Evolutionary conservation across 495 filamentous ascomycete species (phyloP), one percentile per base, ranked within the genome.

Genomic region (Trypethelium eluteriae): DNA sequence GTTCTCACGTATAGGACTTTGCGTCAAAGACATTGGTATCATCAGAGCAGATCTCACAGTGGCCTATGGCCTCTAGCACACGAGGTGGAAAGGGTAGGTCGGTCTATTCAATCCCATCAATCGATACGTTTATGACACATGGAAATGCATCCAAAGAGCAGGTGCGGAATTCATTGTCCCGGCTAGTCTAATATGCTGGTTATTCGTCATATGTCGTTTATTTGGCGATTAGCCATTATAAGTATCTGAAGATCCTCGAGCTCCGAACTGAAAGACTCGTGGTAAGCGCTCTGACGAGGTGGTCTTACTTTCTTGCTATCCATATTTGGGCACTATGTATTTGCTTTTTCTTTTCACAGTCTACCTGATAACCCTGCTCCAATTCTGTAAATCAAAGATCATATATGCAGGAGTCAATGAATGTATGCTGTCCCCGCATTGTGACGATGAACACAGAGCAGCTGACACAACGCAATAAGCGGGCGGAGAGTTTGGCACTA

Each of bases 401-500:
- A 63, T 50, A 38, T 69, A 69, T 66, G 68, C 68, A 34, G 68
- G 68, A 49, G 65, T 69, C 14, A 62, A 35, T 38, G 68, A 69
- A 64, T 56, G 53, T 59, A 59, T 9, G 53, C 10, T 59, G 14
- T 36, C 14, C 6, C 5, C 5, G 18, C 2, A 7, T 35, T 3
- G 5, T 59, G 12, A 16, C 11, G 49, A 53, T 11, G 41, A 53
- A 18, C 5, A 7, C 18, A 36, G 7, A 36, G n/a, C 53, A 3
- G 36, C 53, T 59, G 53, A 59, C 32, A 36, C 36, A 36, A 10
- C 32, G 32, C 32, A 35, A 25, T 14, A 59, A 59, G 53, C 56
- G 18, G 68, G 68, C 46, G 68, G 68, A 61, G 68, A 69, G 64
- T 69, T 69, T 61, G 68, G 53, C 39, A 62, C 38, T 14, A 68